These are phyloP conservation scores for Metschnikowia chrysomelidarum DNA, from an alignment of 805 yeast species.

Conservation along the genomic window DNA sequence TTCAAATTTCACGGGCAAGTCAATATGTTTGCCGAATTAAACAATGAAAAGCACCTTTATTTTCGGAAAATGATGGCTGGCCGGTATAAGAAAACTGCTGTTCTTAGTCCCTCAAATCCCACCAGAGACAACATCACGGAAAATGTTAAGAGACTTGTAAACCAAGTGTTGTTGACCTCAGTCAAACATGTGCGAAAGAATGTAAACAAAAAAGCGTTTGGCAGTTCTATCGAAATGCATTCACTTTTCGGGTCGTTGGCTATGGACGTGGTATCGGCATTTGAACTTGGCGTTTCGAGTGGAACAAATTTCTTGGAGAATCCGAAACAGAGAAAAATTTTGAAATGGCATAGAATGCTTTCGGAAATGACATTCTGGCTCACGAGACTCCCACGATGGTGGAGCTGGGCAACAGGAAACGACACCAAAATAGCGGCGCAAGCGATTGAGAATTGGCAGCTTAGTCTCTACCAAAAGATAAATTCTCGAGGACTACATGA, in stretches of 20 bases:
- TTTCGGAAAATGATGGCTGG: constrained; percentile 31
- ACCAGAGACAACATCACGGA: constrained; percentile 25
- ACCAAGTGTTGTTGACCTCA: constrained; percentile 26
- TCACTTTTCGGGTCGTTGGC: constrained; percentile 63
- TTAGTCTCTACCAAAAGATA: constrained; percentile 28
- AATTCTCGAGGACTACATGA: too few species aligned
- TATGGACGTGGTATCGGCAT: constrained; percentile 64
- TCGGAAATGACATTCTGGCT: constrained; percentile 66
- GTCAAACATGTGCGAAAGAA: constrained; percentile 26
- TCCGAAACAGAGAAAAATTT: constrained; percentile 37
- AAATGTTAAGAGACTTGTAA: constrained; percentile 26
- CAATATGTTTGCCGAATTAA: constrained; percentile 60
- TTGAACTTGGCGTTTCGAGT: constrained; percentile 52
- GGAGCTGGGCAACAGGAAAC: constrained; percentile 46
- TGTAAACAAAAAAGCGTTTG: constrained; percentile 30
- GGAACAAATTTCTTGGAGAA: constrained; percentile 45
- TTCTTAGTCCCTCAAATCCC: constrained; percentile 28
- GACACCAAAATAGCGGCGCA: constrained; percentile 36
- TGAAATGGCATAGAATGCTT: constrained; percentile 44
- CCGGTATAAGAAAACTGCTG: constrained; percentile 34
- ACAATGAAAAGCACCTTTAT: constrained; percentile 30
- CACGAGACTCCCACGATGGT: constrained; percentile 52
- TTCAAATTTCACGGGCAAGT: constrained; percentile 56
- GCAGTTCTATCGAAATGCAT: constrained; percentile 52
- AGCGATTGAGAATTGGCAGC: constrained; percentile 47